A percentile compares a stretch with the other conserved stretches of the same genome.
Conservation (phyloP, 2,329 filamentous ascomycete species). For the Exophiala sp. region DNA sequence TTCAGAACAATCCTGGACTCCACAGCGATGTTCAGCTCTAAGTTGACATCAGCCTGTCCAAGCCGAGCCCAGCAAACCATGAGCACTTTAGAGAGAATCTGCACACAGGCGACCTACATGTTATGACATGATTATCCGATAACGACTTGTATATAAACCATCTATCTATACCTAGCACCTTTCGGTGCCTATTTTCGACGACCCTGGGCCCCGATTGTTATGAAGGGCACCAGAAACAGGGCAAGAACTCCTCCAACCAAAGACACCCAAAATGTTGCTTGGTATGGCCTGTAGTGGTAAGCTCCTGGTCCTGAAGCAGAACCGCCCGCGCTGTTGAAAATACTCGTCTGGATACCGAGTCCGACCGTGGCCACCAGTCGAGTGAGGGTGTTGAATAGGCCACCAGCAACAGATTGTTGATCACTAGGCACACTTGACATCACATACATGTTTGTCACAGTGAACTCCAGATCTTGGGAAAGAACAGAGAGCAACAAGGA, state of each 20-base stretch:
- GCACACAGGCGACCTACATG: not conserved
- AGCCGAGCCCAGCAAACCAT: not conserved
- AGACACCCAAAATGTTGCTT: constrained; percentile 28
- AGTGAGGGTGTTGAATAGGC: constrained; percentile 65
- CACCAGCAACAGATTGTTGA: constrained; percentile 65
- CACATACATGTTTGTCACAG: constrained; percentile 70
- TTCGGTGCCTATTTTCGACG: constrained; percentile 16
- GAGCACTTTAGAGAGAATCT: not conserved
- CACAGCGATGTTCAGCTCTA: too few species aligned
- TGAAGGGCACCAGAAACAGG: constrained; percentile 26
- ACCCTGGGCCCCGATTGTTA: constrained; percentile 28
- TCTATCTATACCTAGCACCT: constrained; percentile 2
- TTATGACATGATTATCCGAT: too few species aligned
- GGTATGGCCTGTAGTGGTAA: constrained; percentile 26
- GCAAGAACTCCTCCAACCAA: constrained; percentile 24
- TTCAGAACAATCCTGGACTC: too few species aligned
- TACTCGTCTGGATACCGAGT: constrained; percentile 60
- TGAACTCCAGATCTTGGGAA: constrained; percentile 67
- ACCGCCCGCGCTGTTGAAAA: constrained; percentile 26
- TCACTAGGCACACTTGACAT: constrained; percentile 60
- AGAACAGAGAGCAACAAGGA: constrained; percentile 59
- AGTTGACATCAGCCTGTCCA: too few species aligned
- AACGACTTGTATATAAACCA: not conserved
- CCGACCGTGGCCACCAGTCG: constrained; percentile 59
- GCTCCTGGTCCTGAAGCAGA: constrained; percentile 13